A percentile compares a stretch with the other conserved stretches of the same genome.
phyloP scores from a whole-genome alignment of 2,329 filamentous ascomycete genomes.

The Talaromyces sp. region DNA sequence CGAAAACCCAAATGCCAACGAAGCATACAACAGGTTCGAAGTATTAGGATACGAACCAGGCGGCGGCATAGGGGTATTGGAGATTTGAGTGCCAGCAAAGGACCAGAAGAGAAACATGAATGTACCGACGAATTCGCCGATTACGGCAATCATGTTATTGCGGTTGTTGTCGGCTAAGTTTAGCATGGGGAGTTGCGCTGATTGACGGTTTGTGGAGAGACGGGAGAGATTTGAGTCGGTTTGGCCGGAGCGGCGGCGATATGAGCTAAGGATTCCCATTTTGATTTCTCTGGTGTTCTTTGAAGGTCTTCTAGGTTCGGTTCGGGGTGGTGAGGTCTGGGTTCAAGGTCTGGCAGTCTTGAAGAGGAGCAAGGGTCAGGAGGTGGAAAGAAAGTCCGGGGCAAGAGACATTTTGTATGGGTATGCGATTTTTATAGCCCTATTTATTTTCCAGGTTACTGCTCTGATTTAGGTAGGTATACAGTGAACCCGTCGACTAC shows the following conservation, averaged over 20 bases:
- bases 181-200: conserved; percentile 31
- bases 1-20: conserved; percentile 43
- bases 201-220: conserved; percentile 18
- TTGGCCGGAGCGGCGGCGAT: background rate
- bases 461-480: background rate
- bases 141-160: conserved; percentile 44
- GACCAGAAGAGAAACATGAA: conserved; percentile 48
- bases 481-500: background rate
- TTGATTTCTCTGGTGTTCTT: background rate
- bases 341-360: no score
- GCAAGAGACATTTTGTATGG: no score
- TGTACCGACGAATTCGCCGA: conserved; percentile 51
- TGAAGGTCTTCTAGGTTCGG: no score
- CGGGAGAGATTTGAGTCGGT: background rate
- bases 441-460: no score
- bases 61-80: conserved; percentile 34
- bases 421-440: no score
- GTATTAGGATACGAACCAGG: conserved; percentile 32
- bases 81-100: conserved; percentile 44
- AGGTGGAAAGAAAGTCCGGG: no score
- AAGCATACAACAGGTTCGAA: conserved; percentile 38
- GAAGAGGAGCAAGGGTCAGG: no score
- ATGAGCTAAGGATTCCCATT: conserved; percentile 2
- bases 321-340: no score
- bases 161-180: conserved; percentile 31